Conservation (phyloP, 2,329 filamentous ascomycete species). For the Aspergillus ibericus region DNA sequence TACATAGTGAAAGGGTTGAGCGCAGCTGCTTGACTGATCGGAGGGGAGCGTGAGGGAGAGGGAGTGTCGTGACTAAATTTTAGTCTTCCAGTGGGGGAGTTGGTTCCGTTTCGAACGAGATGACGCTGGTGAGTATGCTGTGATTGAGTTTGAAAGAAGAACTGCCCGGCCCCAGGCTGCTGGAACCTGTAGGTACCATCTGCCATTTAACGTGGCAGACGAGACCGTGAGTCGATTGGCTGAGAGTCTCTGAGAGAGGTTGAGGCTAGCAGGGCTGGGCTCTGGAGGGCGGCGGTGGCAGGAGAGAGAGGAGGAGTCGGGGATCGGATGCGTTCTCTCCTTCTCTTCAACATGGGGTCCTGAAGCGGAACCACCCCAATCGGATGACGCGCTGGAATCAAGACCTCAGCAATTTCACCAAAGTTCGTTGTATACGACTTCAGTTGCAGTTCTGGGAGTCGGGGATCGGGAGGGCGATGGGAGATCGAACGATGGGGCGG, state of each 20-base stretch:
- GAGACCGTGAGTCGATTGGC: constrained; percentile 42
- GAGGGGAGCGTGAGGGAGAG: constrained; percentile 50
- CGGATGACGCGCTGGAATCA: constrained; percentile 18
- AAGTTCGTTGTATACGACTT: constrained; percentile 12
- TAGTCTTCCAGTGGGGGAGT: constrained; percentile 47
- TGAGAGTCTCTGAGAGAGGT: constrained; percentile 28
- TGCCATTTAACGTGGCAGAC: constrained; percentile 55
- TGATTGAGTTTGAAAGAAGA: constrained; percentile 46
- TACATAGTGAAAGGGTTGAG: constrained; percentile 51
- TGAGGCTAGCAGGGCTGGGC: constrained; percentile 24
- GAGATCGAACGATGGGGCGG: constrained; percentile 25
- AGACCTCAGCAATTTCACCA: constrained; percentile 19
- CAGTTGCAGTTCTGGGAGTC: constrained; percentile 5
- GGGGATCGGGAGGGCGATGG: constrained; percentile 13
- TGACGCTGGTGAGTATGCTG: constrained; percentile 46
- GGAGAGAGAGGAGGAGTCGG: constrained; percentile 36
- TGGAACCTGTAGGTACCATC: constrained; percentile 57
- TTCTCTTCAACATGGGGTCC: constrained; percentile 52
- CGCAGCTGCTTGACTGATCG: constrained; percentile 42
- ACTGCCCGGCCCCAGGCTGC: constrained; percentile 54
- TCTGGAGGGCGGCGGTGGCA: constrained; percentile 23
- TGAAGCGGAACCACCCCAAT: constrained; percentile 35
- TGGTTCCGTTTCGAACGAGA: constrained; percentile 47
- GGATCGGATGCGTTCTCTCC: constrained; percentile 46
- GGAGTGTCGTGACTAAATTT: constrained; percentile 50